phyloP scores from a whole-genome alignment of 108 stramenopile genomes.

The Aurantiochytrium sp. region DNA sequence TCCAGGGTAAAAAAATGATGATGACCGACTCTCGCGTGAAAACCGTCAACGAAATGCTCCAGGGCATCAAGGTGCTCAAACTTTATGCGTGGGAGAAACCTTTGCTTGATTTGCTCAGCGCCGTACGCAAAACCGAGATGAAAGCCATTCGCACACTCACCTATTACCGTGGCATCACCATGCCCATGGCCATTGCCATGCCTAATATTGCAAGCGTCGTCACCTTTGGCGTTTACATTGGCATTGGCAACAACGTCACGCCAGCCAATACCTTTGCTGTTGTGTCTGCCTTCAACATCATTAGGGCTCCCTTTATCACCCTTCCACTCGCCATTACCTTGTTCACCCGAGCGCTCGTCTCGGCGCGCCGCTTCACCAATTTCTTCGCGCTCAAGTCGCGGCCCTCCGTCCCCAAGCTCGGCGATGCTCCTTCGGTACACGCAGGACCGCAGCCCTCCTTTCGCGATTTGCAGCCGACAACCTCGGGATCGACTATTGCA shows the following conservation, averaged over 20 bases:
- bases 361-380: slow-evolving; percentile 58
- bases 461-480: neutral
- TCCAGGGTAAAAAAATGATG: slow-evolving; percentile 72
- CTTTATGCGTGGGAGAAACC: slow-evolving; percentile 82
- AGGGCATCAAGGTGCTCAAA: slow-evolving; percentile 79
- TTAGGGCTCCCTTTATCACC: slow-evolving; percentile 86
- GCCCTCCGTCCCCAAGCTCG: neutral
- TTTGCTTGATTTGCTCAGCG: slow-evolving; percentile 49
- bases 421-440: too few relatives aligned
- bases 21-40: slow-evolving; percentile 72
- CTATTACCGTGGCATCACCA: neutral
- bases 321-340: slow-evolving; percentile 77
- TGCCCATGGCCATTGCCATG: slow-evolving; percentile 49
- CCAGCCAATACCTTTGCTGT: slow-evolving; percentile 67
- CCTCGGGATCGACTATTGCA: too few relatives aligned
- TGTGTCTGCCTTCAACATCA: slow-evolving; percentile 82
- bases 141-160: slow-evolving; percentile 47
- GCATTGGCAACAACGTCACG: slow-evolving; percentile 60
- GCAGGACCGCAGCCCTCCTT: neutral
- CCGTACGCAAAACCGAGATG: slow-evolving; percentile 63
- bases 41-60: slow-evolving; percentile 74
- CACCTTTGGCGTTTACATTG: slow-evolving; percentile 73
- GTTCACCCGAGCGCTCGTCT: slow-evolving; percentile 76
- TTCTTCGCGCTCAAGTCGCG: slow-evolving; percentile 53
- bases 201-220: slow-evolving; percentile 75